Conservation (phyloP, 2,329 filamentous ascomycete species). For the Alternaria tenuissima region DNA sequence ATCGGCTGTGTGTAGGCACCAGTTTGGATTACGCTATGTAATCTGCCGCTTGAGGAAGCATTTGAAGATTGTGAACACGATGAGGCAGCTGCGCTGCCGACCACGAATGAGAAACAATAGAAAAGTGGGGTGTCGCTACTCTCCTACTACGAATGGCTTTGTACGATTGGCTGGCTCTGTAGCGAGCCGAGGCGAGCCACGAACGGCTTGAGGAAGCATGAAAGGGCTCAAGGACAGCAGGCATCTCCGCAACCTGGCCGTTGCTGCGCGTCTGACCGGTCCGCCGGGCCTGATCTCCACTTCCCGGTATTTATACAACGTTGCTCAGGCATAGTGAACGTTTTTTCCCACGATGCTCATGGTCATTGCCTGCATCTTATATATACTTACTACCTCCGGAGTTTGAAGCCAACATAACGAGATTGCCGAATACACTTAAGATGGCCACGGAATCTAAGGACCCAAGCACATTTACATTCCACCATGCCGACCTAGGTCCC, state of each 20-base stretch:
- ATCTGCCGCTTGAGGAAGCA: background rate
- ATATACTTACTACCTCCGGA: background rate
- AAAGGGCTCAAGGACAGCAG: background rate
- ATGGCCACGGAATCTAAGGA: background rate
- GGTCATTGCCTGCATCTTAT: background rate
- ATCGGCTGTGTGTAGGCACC: background rate
- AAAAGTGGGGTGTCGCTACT: too few relatives aligned
- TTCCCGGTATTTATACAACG: background rate
- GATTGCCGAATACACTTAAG: too few relatives aligned
- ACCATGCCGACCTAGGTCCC: conserved; percentile 26
- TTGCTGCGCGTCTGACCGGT: background rate
- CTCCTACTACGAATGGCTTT: too few relatives aligned
- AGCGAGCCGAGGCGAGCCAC: too few relatives aligned
- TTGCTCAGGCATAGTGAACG: background rate
- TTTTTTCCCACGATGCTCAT: background rate
- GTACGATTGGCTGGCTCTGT: too few relatives aligned
- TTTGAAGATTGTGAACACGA: too few relatives aligned
- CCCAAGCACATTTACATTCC: conserved; percentile 22
- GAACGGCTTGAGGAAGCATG: background rate
- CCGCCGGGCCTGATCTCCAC: background rate
- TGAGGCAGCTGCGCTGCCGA: too few relatives aligned
- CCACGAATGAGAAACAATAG: too few relatives aligned
- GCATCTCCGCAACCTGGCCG: background rate
- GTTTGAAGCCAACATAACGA: background rate
- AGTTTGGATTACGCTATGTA: background rate